phyloP scores from a whole-genome alignment of 2,329 filamentous ascomycete species.

The Hansfordia pulvinata region DNA sequence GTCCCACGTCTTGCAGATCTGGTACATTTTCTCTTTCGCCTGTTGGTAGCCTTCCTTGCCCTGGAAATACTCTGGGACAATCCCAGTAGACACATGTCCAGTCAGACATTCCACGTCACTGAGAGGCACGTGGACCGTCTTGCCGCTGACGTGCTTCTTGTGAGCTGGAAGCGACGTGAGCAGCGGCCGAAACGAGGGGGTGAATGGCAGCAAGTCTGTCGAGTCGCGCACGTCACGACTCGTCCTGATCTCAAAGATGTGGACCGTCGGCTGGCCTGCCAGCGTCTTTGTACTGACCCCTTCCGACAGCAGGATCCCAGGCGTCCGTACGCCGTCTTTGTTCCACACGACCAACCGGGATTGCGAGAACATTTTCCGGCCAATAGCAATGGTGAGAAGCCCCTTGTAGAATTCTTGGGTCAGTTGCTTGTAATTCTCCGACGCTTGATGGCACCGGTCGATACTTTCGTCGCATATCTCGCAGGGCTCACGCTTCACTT shows the following conservation, averaged over 20 bases:
- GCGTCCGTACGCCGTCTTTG: slow-evolving; percentile 69
- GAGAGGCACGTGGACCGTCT: slow-evolving; percentile 56
- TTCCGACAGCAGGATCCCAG: slow-evolving; percentile 67
- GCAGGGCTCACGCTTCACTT: slow-evolving; percentile 78
- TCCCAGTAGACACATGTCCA: slow-evolving; percentile 44
- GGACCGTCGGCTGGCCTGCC: slow-evolving; percentile 50
- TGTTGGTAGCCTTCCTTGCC: slow-evolving; percentile 30
- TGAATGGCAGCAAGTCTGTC: slow-evolving; percentile 77
- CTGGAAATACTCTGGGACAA: slow-evolving; percentile 44
- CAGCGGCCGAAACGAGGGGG: slow-evolving; percentile 54
- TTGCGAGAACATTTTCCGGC: slow-evolving; percentile 62
- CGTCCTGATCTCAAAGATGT: slow-evolving; percentile 65
- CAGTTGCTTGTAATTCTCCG: slow-evolving; percentile 67
- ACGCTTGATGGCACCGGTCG: slow-evolving; percentile 67
- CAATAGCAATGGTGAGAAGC: slow-evolving; percentile 67
- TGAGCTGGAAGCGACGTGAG: slow-evolving; percentile 55
- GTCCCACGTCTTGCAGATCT: slow-evolving; percentile 61
- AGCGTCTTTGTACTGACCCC: slow-evolving; percentile 50
- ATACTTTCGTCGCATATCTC: slow-evolving; percentile 69
- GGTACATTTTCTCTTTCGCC: slow-evolving; percentile 55
- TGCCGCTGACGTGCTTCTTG: slow-evolving; percentile 53
- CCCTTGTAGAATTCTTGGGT: slow-evolving; percentile 69
- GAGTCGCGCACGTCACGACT: slow-evolving; percentile 57
- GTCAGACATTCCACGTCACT: slow-evolving; percentile 78
- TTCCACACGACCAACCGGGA: slow-evolving; percentile 75